These are phyloP conservation scores for Endotrypanum monterogeii DNA, from an alignment of 208 protist genomes.

Conservation along the genomic window DNA sequence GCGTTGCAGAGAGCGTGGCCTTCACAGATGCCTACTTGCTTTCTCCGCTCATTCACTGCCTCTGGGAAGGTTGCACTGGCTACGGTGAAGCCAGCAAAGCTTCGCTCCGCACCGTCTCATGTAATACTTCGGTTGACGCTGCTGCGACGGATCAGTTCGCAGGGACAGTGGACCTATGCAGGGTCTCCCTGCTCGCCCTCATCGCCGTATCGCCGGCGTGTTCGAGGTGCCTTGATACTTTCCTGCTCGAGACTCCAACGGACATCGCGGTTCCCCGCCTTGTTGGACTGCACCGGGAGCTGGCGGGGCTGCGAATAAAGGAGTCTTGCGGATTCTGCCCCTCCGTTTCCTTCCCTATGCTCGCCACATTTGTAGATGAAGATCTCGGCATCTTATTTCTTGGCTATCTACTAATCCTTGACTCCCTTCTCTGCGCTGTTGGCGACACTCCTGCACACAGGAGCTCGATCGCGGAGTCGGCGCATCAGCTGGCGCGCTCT, in stretches of 20 bases:
- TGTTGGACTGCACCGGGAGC: slow-evolving; percentile 12
- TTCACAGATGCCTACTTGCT: slow-evolving; percentile 17
- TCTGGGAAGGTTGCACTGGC: slow-evolving; percentile 20
- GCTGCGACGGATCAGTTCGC: not conserved
- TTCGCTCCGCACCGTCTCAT: not conserved
- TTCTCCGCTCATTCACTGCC: slow-evolving; percentile 3
- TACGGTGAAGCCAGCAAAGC: not conserved
- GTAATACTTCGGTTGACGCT: too few relatives aligned
- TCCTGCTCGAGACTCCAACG: slow-evolving; percentile 6
- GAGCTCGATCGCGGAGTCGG: slow-evolving; percentile 9
- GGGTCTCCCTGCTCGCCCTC: slow-evolving; percentile 13
- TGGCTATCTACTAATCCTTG: slow-evolving; percentile 6
- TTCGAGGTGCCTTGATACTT: slow-evolving; percentile 23
- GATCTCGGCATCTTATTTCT: slow-evolving; percentile 23
- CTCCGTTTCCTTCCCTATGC: not conserved
- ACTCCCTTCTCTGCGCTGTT: not conserved
- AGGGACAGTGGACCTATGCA: slow-evolving; percentile 3
- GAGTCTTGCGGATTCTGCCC: slow-evolving; percentile 3
- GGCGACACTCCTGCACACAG: not conserved
- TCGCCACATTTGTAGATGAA: slow-evolving; percentile 9
- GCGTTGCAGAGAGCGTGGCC: slow-evolving; percentile 2
- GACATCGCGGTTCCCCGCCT: slow-evolving; percentile 18
- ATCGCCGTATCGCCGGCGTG: slow-evolving; percentile 24
- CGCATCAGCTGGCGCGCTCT: slow-evolving; percentile 22
- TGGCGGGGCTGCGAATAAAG: slow-evolving; percentile 10